Percentiles rank a stretch among this genome's conserved stretches.
Conservation (phyloP, 1,284 basidiomycete species). For the Macrocystidia cucumis region DNA sequence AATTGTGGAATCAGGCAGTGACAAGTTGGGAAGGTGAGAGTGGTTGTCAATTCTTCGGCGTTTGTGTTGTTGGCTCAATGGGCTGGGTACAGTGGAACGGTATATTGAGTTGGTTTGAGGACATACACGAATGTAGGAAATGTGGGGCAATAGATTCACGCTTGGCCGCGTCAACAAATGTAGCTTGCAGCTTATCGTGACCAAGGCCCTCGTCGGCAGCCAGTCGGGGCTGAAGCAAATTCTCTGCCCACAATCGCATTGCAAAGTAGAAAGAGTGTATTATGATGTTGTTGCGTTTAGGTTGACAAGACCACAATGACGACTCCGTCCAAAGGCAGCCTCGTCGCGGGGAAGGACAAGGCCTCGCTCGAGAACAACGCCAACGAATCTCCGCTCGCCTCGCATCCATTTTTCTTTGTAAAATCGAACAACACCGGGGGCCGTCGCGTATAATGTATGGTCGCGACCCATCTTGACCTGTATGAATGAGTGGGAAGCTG, state of each 20-base stretch:
- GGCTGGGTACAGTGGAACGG: constrained; percentile 55
- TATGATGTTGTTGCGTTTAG: too few relatives aligned
- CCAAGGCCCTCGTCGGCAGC: too few relatives aligned
- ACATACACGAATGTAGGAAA: too few relatives aligned
- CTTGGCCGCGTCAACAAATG: too few relatives aligned
- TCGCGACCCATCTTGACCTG: constrained; percentile 88
- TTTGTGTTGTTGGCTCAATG: constrained; percentile 2
- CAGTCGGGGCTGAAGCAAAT: too few relatives aligned
- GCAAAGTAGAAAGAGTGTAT: too few relatives aligned
- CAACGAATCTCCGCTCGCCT: constrained; percentile 72
- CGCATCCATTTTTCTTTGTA: constrained; percentile 73
- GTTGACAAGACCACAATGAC: constrained; percentile 70
- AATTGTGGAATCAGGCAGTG: constrained; percentile 81
- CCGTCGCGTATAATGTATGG: constrained; percentile 85
- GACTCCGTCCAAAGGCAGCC: constrained; percentile 60
- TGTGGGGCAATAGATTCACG: too few relatives aligned
- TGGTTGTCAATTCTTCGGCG: neutral
- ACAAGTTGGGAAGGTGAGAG: constrained; percentile 88
- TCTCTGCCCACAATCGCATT: too few relatives aligned
- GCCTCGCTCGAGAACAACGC: constrained; percentile 71
- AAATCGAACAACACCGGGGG: constrained; percentile 88
- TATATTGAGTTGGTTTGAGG: constrained; percentile 72
- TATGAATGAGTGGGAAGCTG: constrained; percentile 10
- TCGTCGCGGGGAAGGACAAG: constrained; percentile 84
- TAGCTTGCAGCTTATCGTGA: too few relatives aligned